Evolutionary conservation across 1,139 yeast species (phyloP), one percentile per base, ranked within the genome.

Genomic region (Yamadazyma oceani): DNA sequence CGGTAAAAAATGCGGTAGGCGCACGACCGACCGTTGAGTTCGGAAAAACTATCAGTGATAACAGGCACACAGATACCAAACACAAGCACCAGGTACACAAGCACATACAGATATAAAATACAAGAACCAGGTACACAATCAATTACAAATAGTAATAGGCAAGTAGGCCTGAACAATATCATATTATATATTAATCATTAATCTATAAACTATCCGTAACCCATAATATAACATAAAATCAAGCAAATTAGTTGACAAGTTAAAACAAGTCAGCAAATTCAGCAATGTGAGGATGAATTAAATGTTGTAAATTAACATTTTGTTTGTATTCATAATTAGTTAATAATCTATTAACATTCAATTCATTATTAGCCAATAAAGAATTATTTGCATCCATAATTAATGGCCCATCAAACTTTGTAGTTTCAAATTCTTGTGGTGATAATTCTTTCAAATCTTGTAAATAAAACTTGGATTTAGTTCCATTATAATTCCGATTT

Each of bases 361-460:
- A 54, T 36, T 67, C 71, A 48, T 75, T 75, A 41, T 71, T 69
- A 3, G 85, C 85, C 40, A 79, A 61, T 51, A 72, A 56, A 37
- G 64, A 57, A 52, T 78, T 70, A 38, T 70, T 71, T 71, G 79
- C 76, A 59, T 80, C 86, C 36, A 80, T 77, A 26, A 78, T 66
- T 42, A 80, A 62, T 0, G 82, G 85, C 5, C 74, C 59, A 21
- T 40, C 24, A 26, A 49, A 48, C 8, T 32, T 31, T 28, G 54
- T 38, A 34, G 39, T 37, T 14, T 48, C 46, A 39, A 58, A 66
- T 31, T 60, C 58, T 17, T 42, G 34, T 32, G 50, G 44, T 15
- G 45, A 42, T 32, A 56, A 45, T 35, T 50, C 41, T 15, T 48
- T 49, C 43, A 60, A 47, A 43, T 60, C 65, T 13, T 54, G 50